Percentiles rank a stretch among this genome's conserved stretches.
Conservation (phyloP, 2,329 filamentous ascomycete species). For the Ceratocystis colombiana region DNA sequence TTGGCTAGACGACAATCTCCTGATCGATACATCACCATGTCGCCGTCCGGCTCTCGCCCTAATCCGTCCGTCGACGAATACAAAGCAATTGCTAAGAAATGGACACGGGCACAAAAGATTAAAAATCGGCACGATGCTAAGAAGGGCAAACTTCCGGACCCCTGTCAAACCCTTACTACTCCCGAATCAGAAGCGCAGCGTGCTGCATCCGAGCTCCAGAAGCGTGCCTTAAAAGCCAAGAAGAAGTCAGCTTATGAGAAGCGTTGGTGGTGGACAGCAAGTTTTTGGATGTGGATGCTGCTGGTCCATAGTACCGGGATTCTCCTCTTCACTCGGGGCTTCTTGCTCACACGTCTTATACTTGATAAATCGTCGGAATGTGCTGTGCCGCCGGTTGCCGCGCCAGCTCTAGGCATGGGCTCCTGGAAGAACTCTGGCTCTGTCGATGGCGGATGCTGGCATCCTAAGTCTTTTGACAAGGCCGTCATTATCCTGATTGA, state of each 20-base stretch:
- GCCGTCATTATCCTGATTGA: slow-evolving; percentile 86
- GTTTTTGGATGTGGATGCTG: slow-evolving; percentile 61
- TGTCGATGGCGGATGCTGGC: slow-evolving; percentile 72
- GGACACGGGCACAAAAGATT: slow-evolving; percentile 43
- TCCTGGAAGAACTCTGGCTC: slow-evolving; percentile 37
- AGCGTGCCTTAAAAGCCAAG: slow-evolving; percentile 16
- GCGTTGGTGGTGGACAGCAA: slow-evolving; percentile 49
- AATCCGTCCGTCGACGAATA: slow-evolving; percentile 36
- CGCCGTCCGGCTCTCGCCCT: not conserved
- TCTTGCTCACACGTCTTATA: slow-evolving; percentile 77
- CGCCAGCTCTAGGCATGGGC: slow-evolving; percentile 26
- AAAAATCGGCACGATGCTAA: slow-evolving; percentile 38
- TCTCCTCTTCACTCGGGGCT: slow-evolving; percentile 88
- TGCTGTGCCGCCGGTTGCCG: slow-evolving; percentile 54
- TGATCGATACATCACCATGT: slow-evolving; percentile 6
- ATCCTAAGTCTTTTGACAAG: slow-evolving; percentile 85
- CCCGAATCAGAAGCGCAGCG: slow-evolving; percentile 19
- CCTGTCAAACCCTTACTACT: not conserved
- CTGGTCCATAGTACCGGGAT: slow-evolving; percentile 70
- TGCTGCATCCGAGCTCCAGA: slow-evolving; percentile 16
- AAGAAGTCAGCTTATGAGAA: slow-evolving; percentile 36
- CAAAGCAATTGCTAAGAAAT: slow-evolving; percentile 45
- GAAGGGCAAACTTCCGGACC: slow-evolving; percentile 14
- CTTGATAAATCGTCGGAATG: slow-evolving; percentile 68
- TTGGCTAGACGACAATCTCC: not conserved